phyloP scores from a whole-genome alignment of 495 filamentous ascomycete species.

The Hypoxylon lenormandii region DNA sequence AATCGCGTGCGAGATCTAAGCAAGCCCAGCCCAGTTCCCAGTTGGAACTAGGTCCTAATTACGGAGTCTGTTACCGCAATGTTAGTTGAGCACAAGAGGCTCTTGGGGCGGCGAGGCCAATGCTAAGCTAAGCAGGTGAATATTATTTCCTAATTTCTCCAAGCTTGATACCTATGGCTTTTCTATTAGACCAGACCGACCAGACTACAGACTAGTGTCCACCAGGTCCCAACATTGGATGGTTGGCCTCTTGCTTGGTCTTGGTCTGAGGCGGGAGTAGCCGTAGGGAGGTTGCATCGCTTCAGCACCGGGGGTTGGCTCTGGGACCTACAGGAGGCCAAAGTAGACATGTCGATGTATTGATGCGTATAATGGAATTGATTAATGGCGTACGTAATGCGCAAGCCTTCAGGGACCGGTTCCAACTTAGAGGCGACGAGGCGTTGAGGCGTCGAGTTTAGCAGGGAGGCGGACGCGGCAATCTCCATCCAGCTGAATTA shows the following conservation, averaged over 20 bases:
- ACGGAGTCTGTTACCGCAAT: no score
- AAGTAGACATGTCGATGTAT: constrained; percentile 5
- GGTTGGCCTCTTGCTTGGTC: constrained; percentile 10
- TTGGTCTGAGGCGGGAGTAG: constrained; percentile 32
- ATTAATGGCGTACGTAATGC: constrained; percentile 38
- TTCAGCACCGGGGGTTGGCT: constrained; percentile 23
- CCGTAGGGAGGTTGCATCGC: constrained; percentile 45
- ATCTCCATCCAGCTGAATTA: constrained; percentile 43
- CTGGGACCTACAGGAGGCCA: constrained; percentile 16
- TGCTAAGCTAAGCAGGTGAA: no score
- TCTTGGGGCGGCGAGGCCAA: no score
- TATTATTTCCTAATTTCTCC: no score
- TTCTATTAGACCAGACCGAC: constrained; percentile 24
- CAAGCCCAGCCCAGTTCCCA: no score
- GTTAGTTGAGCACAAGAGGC: no score
- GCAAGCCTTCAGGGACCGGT: constrained; percentile 38
- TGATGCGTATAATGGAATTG: constrained; percentile 24
- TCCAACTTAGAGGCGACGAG: constrained; percentile 16
- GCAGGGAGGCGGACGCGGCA: constrained; percentile 33
- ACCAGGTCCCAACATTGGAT: constrained; percentile 5
- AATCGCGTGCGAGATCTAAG: no score
- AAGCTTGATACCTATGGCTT: not conserved
- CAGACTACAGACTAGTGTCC: constrained; percentile 23
- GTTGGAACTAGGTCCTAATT: no score
- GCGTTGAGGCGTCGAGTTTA: constrained; percentile 13